Conservation (phyloP, 805 yeast species). For the Yarrowia sp. region DNA sequence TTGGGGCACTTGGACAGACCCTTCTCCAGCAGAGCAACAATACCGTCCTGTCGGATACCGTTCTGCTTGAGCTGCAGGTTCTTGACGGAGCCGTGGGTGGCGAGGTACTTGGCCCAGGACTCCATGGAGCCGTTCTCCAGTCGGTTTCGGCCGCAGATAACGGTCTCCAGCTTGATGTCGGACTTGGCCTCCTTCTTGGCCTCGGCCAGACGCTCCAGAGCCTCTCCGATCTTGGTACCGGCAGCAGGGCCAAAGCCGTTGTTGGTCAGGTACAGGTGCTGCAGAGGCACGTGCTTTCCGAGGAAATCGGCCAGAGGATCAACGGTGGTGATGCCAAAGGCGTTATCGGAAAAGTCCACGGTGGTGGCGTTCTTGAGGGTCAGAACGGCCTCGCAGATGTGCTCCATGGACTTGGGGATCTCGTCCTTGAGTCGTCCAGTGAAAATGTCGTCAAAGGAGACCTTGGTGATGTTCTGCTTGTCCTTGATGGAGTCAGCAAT, state of each 20-base stretch:
- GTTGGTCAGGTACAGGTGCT: slow-evolving; percentile 84
- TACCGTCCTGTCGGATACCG: slow-evolving; percentile 95
- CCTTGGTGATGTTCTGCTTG: slow-evolving; percentile 30
- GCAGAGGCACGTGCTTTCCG: slow-evolving; percentile 68
- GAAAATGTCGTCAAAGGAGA: slow-evolving; percentile 75
- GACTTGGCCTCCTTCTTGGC: slow-evolving; percentile 52
- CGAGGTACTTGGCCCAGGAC: slow-evolving; percentile 78
- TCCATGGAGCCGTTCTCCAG: slow-evolving; percentile 91
- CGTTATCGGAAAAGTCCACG: slow-evolving; percentile 87
- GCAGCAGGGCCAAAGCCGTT: slow-evolving; percentile 99
- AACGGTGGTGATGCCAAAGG: slow-evolving; percentile 93
- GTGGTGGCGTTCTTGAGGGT: slow-evolving; percentile 65
- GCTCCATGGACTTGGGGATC: slow-evolving; percentile 77
- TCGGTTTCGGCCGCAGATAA: slow-evolving; percentile 95
- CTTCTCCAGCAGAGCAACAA: slow-evolving; percentile 63
- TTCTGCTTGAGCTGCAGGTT: slow-evolving; percentile 84
- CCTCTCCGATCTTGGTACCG: slow-evolving; percentile 88
- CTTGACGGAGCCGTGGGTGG: slow-evolving; percentile 70
- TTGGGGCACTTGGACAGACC: slow-evolving; percentile 64
- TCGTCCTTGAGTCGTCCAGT: slow-evolving; percentile 94
- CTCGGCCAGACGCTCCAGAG: slow-evolving; percentile 65
- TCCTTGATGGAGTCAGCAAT: slow-evolving; percentile 54
- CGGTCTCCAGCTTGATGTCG: slow-evolving; percentile 63
- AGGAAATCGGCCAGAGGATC: slow-evolving; percentile 81
- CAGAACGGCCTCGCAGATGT: slow-evolving; percentile 69